A percentile compares a stretch with the other conserved stretches of the same genome.
phyloP scores from a whole-genome alignment of 495 filamentous ascomycete genomes.

The Mycothermus thermophilus region DNA sequence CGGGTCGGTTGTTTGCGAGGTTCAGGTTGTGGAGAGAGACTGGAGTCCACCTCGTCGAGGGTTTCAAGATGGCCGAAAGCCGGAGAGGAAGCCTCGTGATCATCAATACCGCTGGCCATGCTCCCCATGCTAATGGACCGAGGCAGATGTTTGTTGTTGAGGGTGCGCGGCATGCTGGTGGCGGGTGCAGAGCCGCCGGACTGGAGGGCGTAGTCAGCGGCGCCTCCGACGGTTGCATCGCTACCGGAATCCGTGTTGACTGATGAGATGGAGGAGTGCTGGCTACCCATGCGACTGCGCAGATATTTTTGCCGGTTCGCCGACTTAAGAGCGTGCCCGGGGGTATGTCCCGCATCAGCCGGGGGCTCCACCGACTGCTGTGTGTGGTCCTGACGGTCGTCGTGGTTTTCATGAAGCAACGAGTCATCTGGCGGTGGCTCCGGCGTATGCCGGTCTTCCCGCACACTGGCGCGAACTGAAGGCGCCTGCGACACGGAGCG shows the following conservation, averaged over 20 bases:
- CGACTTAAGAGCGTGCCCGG: constrained; percentile 17
- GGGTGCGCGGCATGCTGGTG: constrained; percentile 36
- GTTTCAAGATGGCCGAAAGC: constrained; percentile 32
- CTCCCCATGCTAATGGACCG: constrained; percentile 83
- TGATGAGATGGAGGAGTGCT: constrained; percentile 68
- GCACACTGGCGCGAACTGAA: constrained; percentile 4
- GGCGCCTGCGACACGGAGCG: constrained; percentile 36
- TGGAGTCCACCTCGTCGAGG: constrained; percentile 33
- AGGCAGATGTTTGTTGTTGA: constrained; percentile 47
- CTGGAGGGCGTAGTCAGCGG: constrained; percentile 77
- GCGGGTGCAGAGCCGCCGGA: constrained; percentile 62
- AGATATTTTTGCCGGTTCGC: constrained; percentile 53
- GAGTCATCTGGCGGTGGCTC: constrained; percentile 6
- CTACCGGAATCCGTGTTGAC: constrained; percentile 50
- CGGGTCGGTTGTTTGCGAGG: constrained; percentile 10
- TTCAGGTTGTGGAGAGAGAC: constrained; percentile 19
- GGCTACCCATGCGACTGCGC: constrained; percentile 56
- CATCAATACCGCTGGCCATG: constrained; percentile 83
- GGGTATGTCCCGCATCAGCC: constrained; percentile 21
- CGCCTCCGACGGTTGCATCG: constrained; percentile 50
- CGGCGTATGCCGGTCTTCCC: constrained; percentile 2
- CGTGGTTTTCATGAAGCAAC: constrained; percentile 11
- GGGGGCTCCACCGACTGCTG: constrained; percentile 13
- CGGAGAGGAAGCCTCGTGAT: constrained; percentile 42
- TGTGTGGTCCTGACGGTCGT: constrained; percentile 17